Evolutionary conservation across 108 stramenopile genomes (phyloP).

Genomic region (Nannochloropsis salina): DNA sequence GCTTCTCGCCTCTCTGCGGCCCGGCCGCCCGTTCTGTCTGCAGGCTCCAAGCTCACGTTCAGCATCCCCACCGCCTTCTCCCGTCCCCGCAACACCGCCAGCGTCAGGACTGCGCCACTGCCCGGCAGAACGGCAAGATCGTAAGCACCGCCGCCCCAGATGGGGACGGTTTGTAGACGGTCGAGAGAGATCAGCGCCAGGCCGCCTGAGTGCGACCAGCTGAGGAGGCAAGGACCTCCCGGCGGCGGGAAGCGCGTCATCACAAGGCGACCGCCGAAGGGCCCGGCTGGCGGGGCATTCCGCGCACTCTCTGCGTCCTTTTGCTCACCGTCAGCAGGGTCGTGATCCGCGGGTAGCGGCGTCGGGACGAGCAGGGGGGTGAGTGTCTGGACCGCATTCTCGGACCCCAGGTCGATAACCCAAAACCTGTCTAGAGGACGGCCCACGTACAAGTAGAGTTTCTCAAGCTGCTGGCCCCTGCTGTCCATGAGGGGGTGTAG

Average conservation of each 20-base stretch:
- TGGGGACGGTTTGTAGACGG: not conserved
- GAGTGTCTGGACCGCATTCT: not conserved
- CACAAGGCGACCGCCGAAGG: not conserved
- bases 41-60: not conserved
- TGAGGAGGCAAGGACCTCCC: not conserved
- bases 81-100: not conserved
- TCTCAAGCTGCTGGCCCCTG: not conserved
- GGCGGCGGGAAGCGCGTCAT: not conserved
- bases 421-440: not conserved
- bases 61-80: not conserved
- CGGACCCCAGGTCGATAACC: not conserved
- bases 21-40: not conserved
- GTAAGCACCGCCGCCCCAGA: not conserved
- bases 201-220: conserved; percentile 18
- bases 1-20: not conserved
- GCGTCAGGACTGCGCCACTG: not conserved
- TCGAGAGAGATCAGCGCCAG: not conserved
- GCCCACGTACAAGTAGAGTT: not conserved
- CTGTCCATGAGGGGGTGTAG: not conserved
- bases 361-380: not conserved
- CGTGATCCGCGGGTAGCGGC: not conserved
- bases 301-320: not conserved
- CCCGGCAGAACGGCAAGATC: not conserved
- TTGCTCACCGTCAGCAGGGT: not conserved
- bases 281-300: not conserved